These are phyloP conservation scores for Aspergillus funiculosus DNA, from an alignment of 495 filamentous ascomycete genomes.

Conservation along the genomic window DNA sequence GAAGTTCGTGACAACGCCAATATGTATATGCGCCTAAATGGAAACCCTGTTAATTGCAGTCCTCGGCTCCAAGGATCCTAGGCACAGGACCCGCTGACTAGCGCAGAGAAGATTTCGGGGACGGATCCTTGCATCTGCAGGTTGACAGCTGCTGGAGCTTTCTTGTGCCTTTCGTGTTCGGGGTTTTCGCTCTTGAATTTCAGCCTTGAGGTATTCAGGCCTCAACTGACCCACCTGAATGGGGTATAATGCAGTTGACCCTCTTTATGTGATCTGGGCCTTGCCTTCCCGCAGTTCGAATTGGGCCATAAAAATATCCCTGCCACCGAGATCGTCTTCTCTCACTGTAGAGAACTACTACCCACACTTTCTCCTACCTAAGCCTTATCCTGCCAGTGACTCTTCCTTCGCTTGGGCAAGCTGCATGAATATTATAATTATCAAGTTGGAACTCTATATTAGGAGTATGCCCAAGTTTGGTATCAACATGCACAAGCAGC, in stretches of 20 bases:
- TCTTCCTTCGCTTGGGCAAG: constrained; percentile 6
- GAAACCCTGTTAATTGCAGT: constrained; percentile 17
- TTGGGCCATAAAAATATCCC: not conserved
- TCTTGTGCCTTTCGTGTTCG: constrained; percentile 10
- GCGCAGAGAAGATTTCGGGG: constrained; percentile 16
- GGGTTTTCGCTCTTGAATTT: constrained; percentile 7
- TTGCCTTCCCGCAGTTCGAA: not conserved
- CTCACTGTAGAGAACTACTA: too few relatives aligned
- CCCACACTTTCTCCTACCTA: not conserved
- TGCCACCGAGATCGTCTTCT: not conserved
- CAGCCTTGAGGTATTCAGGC: not conserved
- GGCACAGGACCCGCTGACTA: constrained; percentile 19
- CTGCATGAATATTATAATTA: not conserved
- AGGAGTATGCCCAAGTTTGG: not conserved
- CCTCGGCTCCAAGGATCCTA: constrained; percentile 11
- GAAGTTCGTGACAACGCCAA: constrained; percentile 18
- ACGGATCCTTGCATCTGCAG: constrained; percentile 32
- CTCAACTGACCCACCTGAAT: not conserved
- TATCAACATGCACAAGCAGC: constrained; percentile 14
- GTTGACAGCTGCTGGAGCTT: constrained; percentile 19
- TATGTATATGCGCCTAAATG: constrained; percentile 34
- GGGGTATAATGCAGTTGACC: constrained; percentile 5
- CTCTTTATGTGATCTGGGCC: not conserved
- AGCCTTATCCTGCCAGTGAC: not conserved
- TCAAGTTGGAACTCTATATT: not conserved